phyloP scores from a whole-genome alignment of 202 grass and related monocot species.

The Thinopyrum obtusiflorum region DNA sequence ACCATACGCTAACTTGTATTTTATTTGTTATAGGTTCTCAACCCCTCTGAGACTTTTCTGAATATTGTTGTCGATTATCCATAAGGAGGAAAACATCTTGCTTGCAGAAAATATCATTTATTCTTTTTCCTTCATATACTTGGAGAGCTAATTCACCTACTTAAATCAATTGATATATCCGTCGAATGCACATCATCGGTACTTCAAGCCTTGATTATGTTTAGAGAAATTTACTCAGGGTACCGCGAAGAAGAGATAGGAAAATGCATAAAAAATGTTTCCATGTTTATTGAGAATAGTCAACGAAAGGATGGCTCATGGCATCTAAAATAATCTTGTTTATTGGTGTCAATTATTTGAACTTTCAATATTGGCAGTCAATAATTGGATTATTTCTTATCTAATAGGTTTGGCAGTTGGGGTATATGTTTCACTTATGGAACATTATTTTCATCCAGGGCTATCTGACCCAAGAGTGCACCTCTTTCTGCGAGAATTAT shows the following conservation, averaged over 20 bases:
- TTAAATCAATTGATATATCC: slow-evolving; percentile 17
- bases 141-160: background rate
- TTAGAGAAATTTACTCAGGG: background rate
- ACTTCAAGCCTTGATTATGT: slow-evolving; percentile 21
- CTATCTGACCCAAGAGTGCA: too few relatives aligned
- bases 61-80: slow-evolving; percentile 42
- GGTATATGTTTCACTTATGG: slow-evolving; percentile 47
- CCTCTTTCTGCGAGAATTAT: too few relatives aligned
- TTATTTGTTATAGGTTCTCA: slow-evolving; percentile 20
- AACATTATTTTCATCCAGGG: slow-evolving; percentile 34
- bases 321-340: too few relatives aligned
- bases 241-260: too few relatives aligned
- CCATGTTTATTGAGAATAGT: too few relatives aligned
- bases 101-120: background rate
- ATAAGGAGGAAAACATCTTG: background rate
- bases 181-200: slow-evolving; percentile 35
- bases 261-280: too few relatives aligned
- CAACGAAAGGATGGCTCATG: too few relatives aligned
- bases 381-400: background rate
- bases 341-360: background rate
- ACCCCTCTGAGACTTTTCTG: slow-evolving; percentile 34
- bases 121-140: background rate
- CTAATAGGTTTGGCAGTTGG: slow-evolving; percentile 30
- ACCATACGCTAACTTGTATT: background rate
- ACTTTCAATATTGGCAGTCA: background rate